Base-by-base conservation (phyloP, 2,329 filamentous ascomycete genomes). In the Exophiala xenobiotica region DNA sequence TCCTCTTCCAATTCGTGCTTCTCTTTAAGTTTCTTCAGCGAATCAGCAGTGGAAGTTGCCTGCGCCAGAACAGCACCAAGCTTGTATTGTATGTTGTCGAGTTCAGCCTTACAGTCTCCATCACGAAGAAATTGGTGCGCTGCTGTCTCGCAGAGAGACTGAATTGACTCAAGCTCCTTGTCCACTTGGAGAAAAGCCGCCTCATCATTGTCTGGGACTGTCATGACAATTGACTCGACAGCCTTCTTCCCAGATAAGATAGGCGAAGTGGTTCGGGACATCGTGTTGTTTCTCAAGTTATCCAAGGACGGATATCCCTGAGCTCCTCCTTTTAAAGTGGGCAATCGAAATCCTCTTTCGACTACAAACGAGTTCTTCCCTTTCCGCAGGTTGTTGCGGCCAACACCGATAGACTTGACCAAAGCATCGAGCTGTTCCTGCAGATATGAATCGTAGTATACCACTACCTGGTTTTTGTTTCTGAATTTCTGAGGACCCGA, bases 391-490 rank as follows among this genome's bases (percentile, higher is more conserved):
- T 88, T 77, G 69, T 95, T 95, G 51, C 91, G 78, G 43, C 87
- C 88, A 1, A 82, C 81, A 4, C 88, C 89, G 27, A 96, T 84
- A 49, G 87, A 86, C 56, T 89, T 85, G 50, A 96, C 90, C 43
- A 96, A 73, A 49, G 86, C 78, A 62, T 95, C 90, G 59, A 96
- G 90, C 31, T 86, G 83, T 44, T 82, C 82, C 66, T 96, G 90
- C 3, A 95, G 85, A 56, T 89, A 85, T 60, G 87, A 88, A 66
- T 96, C 91, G 66, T 96, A 96, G 69, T 90, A 91, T n/a, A 96
- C 87, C 33, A 93, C 85, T 40, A 92, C 85, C 77, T 89, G 87
- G 51, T 79, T 85, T 59, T 86, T 81, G 3, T 83, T 83, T 48
- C 87, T 83, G 66, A 86, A 87, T 56, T 82, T 81, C n/a, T 62